phyloP scores from a whole-genome alignment of 768 basidiomycete species.

The Hygrophorus pudorinus region DNA sequence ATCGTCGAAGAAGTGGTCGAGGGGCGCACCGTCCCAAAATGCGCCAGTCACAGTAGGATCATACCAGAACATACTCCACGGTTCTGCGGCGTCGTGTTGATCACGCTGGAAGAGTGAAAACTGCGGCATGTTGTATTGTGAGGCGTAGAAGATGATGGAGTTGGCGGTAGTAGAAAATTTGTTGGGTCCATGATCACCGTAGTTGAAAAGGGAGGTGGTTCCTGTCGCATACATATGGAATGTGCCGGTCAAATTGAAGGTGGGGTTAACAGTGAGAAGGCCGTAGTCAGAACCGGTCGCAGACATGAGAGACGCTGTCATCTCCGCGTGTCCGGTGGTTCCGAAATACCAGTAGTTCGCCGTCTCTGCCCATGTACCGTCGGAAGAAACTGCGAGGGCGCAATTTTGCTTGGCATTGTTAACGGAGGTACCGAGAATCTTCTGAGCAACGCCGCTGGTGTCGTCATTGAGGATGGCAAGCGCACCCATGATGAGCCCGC shows the following conservation, averaged over 20 bases:
- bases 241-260: slow-evolving; percentile 59
- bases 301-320: slow-evolving; percentile 70
- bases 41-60: slow-evolving; percentile 74
- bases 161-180: slow-evolving; percentile 95
- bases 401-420: slow-evolving; percentile 74
- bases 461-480: slow-evolving; percentile 87
- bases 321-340: slow-evolving; percentile 83
- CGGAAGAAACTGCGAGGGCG: slow-evolving; percentile 44
- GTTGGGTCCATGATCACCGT: slow-evolving; percentile 85
- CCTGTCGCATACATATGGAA: slow-evolving; percentile 90
- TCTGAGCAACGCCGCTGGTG: slow-evolving; percentile 56
- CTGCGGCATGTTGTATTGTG: slow-evolving; percentile 55
- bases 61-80: slow-evolving; percentile 92
- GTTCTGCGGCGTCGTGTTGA: slow-evolving; percentile 70
- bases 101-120: slow-evolving; percentile 91
- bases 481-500: slow-evolving; percentile 79
- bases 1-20: slow-evolving; percentile 79
- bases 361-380: slow-evolving; percentile 92
- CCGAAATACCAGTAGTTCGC: slow-evolving; percentile 96
- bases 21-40: slow-evolving; percentile 79
- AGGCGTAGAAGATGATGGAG: slow-evolving; percentile 68
- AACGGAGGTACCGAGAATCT: slow-evolving; percentile 59
- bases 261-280: slow-evolving; percentile 61
- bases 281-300: slow-evolving; percentile 82
- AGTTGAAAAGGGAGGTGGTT: slow-evolving; percentile 78